phyloP scores from a whole-genome alignment of 2,329 filamentous ascomycete genomes.

The Blastomyces parvus region DNA sequence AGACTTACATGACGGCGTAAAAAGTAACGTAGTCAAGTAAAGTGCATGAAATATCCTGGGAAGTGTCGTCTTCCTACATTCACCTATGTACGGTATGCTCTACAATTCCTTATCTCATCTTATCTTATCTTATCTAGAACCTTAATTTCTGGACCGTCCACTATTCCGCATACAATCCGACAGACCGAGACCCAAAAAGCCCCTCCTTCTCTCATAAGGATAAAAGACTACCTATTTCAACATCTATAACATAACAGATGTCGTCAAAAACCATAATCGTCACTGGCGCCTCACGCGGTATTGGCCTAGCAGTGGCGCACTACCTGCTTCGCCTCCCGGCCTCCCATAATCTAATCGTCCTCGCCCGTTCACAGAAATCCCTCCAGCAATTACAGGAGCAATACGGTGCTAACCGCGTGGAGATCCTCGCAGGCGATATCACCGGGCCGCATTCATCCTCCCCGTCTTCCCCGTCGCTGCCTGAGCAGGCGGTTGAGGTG shows the following conservation, averaged over 20 bases:
- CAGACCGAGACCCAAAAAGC: too few relatives aligned
- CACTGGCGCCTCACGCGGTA: slow-evolving; percentile 56
- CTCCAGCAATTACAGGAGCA: slow-evolving; percentile 45
- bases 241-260: neutral
- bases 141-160: too few relatives aligned
- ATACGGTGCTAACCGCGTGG: slow-evolving; percentile 44
- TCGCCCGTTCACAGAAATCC: slow-evolving; percentile 48
- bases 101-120: too few relatives aligned
- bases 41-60: too few relatives aligned
- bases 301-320: slow-evolving; percentile 52
- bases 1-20: too few relatives aligned
- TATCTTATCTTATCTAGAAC: too few relatives aligned
- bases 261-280: slow-evolving; percentile 56
- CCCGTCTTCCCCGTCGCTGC: slow-evolving; percentile 44
- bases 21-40: too few relatives aligned
- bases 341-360: slow-evolving; percentile 48
- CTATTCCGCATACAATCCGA: too few relatives aligned
- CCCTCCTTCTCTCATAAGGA: too few relatives aligned
- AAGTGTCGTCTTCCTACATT: too few relatives aligned
- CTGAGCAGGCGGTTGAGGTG: slow-evolving; percentile 53
- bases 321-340: slow-evolving; percentile 45
- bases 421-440: slow-evolving; percentile 47
- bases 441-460: neutral
- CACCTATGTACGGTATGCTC: too few relatives aligned
- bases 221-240: neutral